Evolutionary conservation across 768 basidiomycete species (phyloP).

Genomic region (Hericium alpestre): DNA sequence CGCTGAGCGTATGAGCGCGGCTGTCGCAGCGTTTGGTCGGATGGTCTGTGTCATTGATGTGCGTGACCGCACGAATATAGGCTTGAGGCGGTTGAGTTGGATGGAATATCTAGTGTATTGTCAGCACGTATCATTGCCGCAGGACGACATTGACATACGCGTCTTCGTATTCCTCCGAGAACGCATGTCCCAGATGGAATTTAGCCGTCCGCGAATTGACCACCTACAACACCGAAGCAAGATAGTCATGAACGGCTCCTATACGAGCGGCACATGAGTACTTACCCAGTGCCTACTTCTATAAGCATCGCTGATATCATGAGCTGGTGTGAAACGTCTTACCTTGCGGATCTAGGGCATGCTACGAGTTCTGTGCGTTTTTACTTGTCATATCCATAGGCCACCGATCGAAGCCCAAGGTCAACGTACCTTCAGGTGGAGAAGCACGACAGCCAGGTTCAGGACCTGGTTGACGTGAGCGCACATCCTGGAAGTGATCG

Average conservation of each 20-base stretch:
- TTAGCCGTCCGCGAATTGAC: slow-evolving; percentile 55
- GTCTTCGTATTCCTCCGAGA: slow-evolving; percentile 49
- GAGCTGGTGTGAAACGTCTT: slow-evolving; percentile 13
- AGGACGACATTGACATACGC: slow-evolving; percentile 26
- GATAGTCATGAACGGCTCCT: neutral
- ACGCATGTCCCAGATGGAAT: slow-evolving; percentile 50
- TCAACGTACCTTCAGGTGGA: slow-evolving; percentile 44
- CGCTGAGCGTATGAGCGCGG: slow-evolving; percentile 37
- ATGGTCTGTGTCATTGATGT: slow-evolving; percentile 44
- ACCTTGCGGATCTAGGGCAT: slow-evolving; percentile 63
- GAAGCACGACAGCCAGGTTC: slow-evolving; percentile 54
- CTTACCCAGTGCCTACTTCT: slow-evolving; percentile 52
- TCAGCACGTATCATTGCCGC: neutral
- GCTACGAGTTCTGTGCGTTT: slow-evolving; percentile 47
- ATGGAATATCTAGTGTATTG: slow-evolving; percentile 36
- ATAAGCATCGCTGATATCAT: slow-evolving; percentile 7
- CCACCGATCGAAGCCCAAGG: neutral
- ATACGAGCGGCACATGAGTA: neutral
- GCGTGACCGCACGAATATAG: slow-evolving; percentile 37
- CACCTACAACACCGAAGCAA: slow-evolving; percentile 27
- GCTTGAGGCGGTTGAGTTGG: slow-evolving; percentile 43
- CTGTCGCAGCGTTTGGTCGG: slow-evolving; percentile 36
- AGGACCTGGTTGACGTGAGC: slow-evolving; percentile 44
- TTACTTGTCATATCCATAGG: neutral
- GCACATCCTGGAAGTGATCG: slow-evolving; percentile 53